These are phyloP conservation scores for Capsella rubella DNA, from an alignment of 441 rosid species.

Conservation along the genomic window DNA sequence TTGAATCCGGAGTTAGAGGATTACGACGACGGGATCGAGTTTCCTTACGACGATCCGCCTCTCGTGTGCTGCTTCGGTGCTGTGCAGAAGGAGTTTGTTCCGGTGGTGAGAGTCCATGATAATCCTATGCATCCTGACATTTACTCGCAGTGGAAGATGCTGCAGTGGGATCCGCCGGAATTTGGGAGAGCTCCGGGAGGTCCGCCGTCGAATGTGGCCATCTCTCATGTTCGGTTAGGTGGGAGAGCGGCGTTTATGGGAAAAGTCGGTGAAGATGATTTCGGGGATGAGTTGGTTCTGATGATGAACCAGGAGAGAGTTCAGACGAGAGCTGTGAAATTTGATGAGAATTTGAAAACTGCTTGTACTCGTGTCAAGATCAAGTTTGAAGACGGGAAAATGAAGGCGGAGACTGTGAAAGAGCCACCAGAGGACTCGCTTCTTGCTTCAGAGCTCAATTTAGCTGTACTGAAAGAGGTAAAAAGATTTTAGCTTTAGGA, in stretches of 20 bases:
- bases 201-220: constrained; percentile 68
- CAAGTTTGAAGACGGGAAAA: constrained; percentile 68
- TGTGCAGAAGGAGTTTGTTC: constrained; percentile 80
- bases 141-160: constrained; percentile 89
- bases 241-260: constrained; percentile 82
- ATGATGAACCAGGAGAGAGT: constrained; percentile 87
- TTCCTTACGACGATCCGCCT: constrained; percentile 78
- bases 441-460: constrained; percentile 67
- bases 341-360: constrained; percentile 64
- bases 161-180: constrained; percentile 92
- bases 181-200: constrained; percentile 73
- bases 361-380: constrained; percentile 71
- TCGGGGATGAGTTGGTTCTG: constrained; percentile 69
- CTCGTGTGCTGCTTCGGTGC: constrained; percentile 92
- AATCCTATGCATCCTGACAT: constrained; percentile 84
- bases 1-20: constrained; percentile 45
- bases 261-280: constrained; percentile 65
- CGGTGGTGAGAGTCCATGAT: constrained; percentile 79
- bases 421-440: constrained; percentile 83
- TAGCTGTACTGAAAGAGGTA: constrained; percentile 92
- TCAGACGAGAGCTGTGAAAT: constrained; percentile 79
- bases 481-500: background rate
- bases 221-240: constrained; percentile 67
- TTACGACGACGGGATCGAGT: constrained; percentile 76
- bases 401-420: constrained; percentile 72